Conservation (phyloP, 169 alveolate genomes). For the Theileria annulata region DNA sequence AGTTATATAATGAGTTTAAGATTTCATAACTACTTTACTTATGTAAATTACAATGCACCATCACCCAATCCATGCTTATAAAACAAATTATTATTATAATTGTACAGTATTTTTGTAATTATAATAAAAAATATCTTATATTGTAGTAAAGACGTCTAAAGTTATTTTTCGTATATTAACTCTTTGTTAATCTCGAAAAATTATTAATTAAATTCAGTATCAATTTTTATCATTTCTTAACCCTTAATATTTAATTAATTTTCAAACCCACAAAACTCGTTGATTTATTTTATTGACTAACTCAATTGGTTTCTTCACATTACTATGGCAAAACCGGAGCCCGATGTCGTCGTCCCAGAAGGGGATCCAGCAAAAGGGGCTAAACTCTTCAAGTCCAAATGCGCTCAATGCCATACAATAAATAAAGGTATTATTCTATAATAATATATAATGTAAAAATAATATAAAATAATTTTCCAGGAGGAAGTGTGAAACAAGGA, state of each 20-base stretch:
- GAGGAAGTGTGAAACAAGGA: constrained; percentile 89
- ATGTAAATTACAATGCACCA: neutral
- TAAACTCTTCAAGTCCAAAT: constrained; percentile 87
- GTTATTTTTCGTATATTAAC: neutral
- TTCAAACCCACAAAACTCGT: neutral
- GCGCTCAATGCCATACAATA: constrained; percentile 92
- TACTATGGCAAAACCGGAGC: constrained; percentile 81
- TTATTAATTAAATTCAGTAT: neutral
- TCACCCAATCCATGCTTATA: neutral
- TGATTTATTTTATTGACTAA: neutral
- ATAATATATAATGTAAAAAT: neutral
- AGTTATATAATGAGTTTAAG: neutral
- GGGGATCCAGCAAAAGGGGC: constrained; percentile 91
- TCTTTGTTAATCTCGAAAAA: neutral
- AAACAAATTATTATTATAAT: neutral
- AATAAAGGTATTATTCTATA: constrained; percentile 71
- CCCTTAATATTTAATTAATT: neutral
- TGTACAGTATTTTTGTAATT: neutral
- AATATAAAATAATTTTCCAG: constrained; percentile 47
- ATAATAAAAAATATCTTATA: neutral
- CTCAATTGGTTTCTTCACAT: neutral
- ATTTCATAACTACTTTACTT: neutral
- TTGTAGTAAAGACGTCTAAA: neutral
- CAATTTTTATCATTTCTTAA: neutral
- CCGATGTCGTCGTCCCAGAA: constrained; percentile 86